phyloP scores from a whole-genome alignment of 768 basidiomycete species.

The Dentipellis sp. region DNA sequence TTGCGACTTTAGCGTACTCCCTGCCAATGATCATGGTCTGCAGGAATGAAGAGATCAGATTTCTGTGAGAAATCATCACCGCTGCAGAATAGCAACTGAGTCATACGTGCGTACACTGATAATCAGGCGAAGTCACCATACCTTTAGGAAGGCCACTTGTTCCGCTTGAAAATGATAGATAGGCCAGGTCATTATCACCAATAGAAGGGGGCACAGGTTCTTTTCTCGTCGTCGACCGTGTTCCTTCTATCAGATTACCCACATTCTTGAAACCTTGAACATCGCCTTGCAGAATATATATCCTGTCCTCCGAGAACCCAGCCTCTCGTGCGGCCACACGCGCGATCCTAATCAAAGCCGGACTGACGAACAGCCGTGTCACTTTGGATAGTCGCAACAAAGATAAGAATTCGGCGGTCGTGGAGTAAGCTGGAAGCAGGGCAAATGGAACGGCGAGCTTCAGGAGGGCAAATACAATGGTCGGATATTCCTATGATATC shows the following conservation, averaged over 20 bases:
- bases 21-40: constrained; percentile 22
- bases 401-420: constrained; percentile 46
- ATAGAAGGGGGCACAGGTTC: constrained; percentile 5
- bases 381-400: constrained; percentile 36
- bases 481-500: constrained; percentile 40
- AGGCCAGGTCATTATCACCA: constrained; percentile 47
- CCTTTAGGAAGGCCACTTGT: constrained; percentile 75
- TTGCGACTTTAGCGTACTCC: constrained; percentile 27
- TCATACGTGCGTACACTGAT: too few relatives aligned
- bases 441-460: constrained; percentile 42
- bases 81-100: constrained; percentile 25
- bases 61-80: constrained; percentile 66
- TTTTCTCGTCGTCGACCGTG: constrained; percentile 23
- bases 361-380: constrained; percentile 46
- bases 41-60: constrained; percentile 31
- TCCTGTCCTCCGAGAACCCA: constrained; percentile 29
- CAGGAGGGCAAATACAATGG: constrained; percentile 40
- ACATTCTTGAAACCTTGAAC: constrained; percentile 34
- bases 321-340: constrained; percentile 27
- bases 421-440: constrained; percentile 45
- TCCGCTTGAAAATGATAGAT: constrained; percentile 70
- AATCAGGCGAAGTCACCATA: constrained; percentile 14
- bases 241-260: constrained; percentile 34
- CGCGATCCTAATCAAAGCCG: constrained; percentile 27
- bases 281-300: constrained; percentile 41